phyloP scores from a whole-genome alignment of 2,329 filamentous ascomycete species.

The Aspergillus clavatus region DNA sequence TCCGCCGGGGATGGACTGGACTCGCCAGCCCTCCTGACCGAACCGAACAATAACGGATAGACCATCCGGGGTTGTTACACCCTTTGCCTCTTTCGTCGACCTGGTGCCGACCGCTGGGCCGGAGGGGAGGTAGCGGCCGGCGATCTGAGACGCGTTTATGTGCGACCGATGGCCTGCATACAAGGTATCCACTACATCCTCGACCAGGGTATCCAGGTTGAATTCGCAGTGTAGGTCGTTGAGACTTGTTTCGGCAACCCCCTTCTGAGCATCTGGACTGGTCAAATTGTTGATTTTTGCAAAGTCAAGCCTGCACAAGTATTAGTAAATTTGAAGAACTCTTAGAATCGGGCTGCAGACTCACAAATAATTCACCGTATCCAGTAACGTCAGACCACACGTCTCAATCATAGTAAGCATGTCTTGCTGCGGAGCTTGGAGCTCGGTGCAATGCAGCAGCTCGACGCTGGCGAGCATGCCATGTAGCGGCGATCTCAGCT shows the following conservation, averaged over 20 bases:
- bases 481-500: conserved; percentile 46
- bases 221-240: conserved; percentile 28
- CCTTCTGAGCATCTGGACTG: conserved; percentile 9
- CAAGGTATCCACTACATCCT: conserved; percentile 27
- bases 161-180: conserved; percentile 24
- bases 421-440: conserved; percentile 38
- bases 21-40: conserved; percentile 27
- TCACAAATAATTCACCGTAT: conserved; percentile 41
- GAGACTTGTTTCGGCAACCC: conserved; percentile 5
- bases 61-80: conserved; percentile 5
- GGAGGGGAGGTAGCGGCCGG: conserved; percentile 9
- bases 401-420: conserved; percentile 47
- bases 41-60: conserved; percentile 27
- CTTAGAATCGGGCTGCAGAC: background rate
- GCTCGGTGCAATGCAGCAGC: conserved; percentile 44
- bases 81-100: background rate
- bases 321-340: conserved; percentile 4
- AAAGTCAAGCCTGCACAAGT: conserved; percentile 24
- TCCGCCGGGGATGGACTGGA: conserved; percentile 26
- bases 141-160: conserved; percentile 8
- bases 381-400: conserved; percentile 49
- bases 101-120: conserved; percentile 7
- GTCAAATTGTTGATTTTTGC: conserved; percentile 34
- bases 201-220: conserved; percentile 27
- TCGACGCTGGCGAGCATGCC: conserved; percentile 49